Evolutionary conservation across 1,139 yeast genomes (phyloP), one percentile per base, ranked within the genome.

Genomic region (Zygoascus sp.): DNA sequence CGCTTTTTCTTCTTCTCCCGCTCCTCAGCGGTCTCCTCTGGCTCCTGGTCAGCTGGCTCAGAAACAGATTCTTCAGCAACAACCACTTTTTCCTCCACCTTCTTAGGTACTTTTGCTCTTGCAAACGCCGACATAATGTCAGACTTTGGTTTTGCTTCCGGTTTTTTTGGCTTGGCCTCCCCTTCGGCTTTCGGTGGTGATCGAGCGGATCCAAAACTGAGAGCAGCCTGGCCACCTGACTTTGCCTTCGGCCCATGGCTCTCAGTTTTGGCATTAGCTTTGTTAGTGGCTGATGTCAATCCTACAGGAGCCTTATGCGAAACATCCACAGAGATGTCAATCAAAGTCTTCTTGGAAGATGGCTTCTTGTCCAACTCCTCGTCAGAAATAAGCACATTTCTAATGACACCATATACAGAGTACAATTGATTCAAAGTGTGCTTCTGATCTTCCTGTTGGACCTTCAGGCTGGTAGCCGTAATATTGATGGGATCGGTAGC

Each of bases 11-110:
- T 50, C 8, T 44, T 43, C 42, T 47, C 49, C 16, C 21, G 47
- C 15, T 27, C 23, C 10, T 39, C 47, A 38, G 53, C 58, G 17
- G 32, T 52, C 15, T 41, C 48, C 7, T 35, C 47, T 8, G 27
- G 27, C 25, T 44, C 48, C 2, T 19, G 30, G 8, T 22, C 27
- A 13, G 15, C 16, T 16, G 8, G 23, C 13, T 42, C 49, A 2
- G 17, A 27, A 3, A 20, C 38, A 9, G 42, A 42, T 21, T 44
- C 42, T 13, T 48, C 50, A 11, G 50, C 57, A 6, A 54, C 48
- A 20, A 53, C 48, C 3, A 50, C 58, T 38, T 45, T 48, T 32
- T 48, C 57, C 30, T 28, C 37, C 3, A 53, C 49, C 32, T 46
- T 28, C 6, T 48, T 50, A 4, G 46, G 44, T 19, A 15, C 42